These are phyloP conservation scores for Solanum gandarillasii DNA, from an alignment of 257 asterid species.

Conservation along the genomic window DNA sequence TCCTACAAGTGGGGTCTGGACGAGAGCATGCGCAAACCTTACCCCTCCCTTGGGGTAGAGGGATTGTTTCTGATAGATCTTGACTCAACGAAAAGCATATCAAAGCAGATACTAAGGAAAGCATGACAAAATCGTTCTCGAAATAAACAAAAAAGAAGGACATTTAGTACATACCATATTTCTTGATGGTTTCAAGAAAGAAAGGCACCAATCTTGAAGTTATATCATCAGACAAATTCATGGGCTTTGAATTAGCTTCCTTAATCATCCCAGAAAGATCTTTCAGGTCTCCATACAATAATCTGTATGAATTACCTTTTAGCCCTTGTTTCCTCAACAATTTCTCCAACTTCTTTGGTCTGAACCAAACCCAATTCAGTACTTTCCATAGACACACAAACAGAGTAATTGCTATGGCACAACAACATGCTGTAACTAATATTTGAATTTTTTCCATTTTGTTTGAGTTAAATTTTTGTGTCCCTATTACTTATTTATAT, in stretches of 20 bases:
- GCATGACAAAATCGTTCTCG: background rate
- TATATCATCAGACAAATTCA: conserved; percentile 3
- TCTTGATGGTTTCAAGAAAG: background rate
- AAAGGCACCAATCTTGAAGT: background rate
- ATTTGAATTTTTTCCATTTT: background rate
- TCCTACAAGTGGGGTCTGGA: background rate
- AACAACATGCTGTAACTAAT: background rate
- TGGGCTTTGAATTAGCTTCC: conserved; percentile 3
- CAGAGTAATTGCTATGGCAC: background rate
- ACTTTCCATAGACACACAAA: background rate
- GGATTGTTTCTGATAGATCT: background rate
- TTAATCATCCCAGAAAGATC: background rate
- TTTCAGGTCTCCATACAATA: conserved; percentile 7
- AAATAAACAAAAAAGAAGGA: background rate
- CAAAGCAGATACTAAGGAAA: background rate
- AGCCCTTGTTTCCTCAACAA: conserved; percentile 15
- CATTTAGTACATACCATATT: conserved; percentile 1
- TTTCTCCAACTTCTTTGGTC: conserved; percentile 9
- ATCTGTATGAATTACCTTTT: conserved; percentile 20
- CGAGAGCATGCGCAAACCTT: background rate
- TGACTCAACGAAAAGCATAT: background rate
- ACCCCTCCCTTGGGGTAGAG: background rate
- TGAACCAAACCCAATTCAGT: conserved; percentile 9
- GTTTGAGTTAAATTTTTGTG: background rate
- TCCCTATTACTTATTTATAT: background rate